Evolutionary conservation across 2,329 filamentous ascomycete genomes (phyloP), one percentile per base, ranked within the genome.

Genomic region (Basipetospora chlamydospora): DNA sequence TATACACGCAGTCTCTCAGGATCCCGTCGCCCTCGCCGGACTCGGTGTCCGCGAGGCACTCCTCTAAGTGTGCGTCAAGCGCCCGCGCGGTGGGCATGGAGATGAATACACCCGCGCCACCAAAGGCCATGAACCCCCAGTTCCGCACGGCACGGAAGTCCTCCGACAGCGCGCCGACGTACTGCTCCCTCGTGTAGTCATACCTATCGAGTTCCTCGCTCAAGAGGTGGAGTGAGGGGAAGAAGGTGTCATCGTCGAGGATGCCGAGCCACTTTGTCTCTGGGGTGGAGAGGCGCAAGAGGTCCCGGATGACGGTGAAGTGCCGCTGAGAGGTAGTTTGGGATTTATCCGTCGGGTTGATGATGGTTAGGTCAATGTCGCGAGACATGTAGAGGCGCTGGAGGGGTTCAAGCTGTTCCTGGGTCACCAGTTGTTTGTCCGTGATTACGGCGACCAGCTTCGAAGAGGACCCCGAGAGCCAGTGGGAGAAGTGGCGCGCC

Each of bases 221-320:
- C 12, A 77, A 54, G 1, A 59, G 58, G 35, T 63, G 50, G 30
- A 77, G 60, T 2, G 66, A 70, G 2, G 67, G 63, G 49, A 76
- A 76, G 50, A 77, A 77, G 2, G 73, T 77, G 45, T 77, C 73
- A 46, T 77, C 73, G 46, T 77, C 72, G 26, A 77, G 61, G 33
- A 77, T 57, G 31, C 62, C 65, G 11, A 64, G 60, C 72, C 73
- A 77, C 22, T 58, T 72, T 0, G 69, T 72, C 11, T 57, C 46
- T 0, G 60, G 50, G 8, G 54, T 59, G 22, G 57, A 49, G 34
- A 62, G 54, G 17, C 58, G 48, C 17, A 69, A 51, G 41, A 76
- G 59, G 26, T 67, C 57, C 20, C 61, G 55, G 7, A 76, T 50
- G 10, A 76, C 58, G 10, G 67, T 60, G 47, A 76, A 75, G 47